Evolutionary conservation across 495 filamentous ascomycete genomes (phyloP).

Genomic region (Umbilicaria muhlenbergii): DNA sequence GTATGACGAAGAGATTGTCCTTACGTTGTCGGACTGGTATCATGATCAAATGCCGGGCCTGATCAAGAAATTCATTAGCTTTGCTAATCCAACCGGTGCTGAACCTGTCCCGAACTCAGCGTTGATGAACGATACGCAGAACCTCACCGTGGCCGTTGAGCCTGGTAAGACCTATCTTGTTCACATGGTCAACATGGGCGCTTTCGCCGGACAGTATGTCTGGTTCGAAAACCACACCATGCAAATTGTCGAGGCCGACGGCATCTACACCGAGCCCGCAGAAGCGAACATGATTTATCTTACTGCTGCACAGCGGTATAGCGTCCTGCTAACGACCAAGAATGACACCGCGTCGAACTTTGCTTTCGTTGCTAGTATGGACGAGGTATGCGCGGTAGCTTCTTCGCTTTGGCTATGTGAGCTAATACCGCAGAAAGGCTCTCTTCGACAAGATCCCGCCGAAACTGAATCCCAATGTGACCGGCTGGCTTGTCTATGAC

Average conservation of each 20-base stretch:
- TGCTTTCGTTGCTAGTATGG: conserved; percentile 40
- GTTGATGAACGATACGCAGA: conserved; percentile 49
- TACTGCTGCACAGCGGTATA: conserved; percentile 55
- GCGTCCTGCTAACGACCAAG: conserved; percentile 46
- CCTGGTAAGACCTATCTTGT: conserved; percentile 45
- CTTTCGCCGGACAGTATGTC: conserved; percentile 26
- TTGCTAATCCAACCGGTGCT: conserved; percentile 31
- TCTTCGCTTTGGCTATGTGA: neutral
- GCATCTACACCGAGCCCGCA: conserved; percentile 45
- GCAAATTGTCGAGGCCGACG: conserved; percentile 58
- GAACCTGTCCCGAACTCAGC: conserved; percentile 53
- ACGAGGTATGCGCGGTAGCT: conserved; percentile 21
- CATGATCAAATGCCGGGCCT: conserved; percentile 32
- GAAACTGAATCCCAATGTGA: conserved; percentile 56
- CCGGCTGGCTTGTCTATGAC: conserved; percentile 61
- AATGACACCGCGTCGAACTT: conserved; percentile 29
- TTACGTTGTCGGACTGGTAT: conserved; percentile 55
- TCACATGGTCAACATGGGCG: conserved; percentile 49
- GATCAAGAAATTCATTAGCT: conserved; percentile 38
- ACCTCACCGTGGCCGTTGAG: conserved; percentile 27
- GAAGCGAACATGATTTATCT: conserved; percentile 43
- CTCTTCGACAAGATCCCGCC: conserved; percentile 53
- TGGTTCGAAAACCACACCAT: conserved; percentile 40
- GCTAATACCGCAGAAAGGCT: conserved; percentile 25
- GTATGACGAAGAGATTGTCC: conserved; percentile 52